Evolutionary conservation across 1,284 basidiomycete species (phyloP).

Genomic region (Cutaneotrichosporon mucoides): DNA sequence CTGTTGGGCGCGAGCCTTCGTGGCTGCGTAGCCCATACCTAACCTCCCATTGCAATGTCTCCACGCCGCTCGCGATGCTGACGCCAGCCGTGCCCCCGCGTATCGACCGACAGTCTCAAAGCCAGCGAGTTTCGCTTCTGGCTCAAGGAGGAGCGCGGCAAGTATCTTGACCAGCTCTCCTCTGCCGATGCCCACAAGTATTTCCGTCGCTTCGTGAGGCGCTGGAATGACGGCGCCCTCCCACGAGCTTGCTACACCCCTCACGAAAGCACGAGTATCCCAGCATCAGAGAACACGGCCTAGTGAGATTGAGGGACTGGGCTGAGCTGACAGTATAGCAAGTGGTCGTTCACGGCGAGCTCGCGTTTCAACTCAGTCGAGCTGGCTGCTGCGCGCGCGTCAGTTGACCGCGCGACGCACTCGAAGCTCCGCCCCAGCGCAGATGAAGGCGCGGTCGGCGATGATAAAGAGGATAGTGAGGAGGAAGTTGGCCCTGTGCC

Average conservation of each 20-base stretch:
- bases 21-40: too few species aligned
- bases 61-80: conserved; percentile 1
- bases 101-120: conserved; percentile 20
- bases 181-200: conserved; percentile 43
- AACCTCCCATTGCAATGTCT: too few species aligned
- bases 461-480: too few species aligned
- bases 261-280: conserved; percentile 17
- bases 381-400: conserved; percentile 16
- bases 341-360: conserved; percentile 39
- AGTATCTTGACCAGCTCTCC: conserved; percentile 46
- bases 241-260: conserved; percentile 30
- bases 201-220: conserved; percentile 46
- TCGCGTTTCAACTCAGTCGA: conserved; percentile 27
- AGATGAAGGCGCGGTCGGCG: not conserved
- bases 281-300: conserved; percentile 34
- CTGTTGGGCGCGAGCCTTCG: too few species aligned
- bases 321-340: conserved; percentile 16
- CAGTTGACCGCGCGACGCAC: conserved; percentile 17
- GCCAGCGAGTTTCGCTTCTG: conserved; percentile 38
- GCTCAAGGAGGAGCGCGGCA: conserved; percentile 35
- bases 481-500: too few species aligned
- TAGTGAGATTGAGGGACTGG: conserved; percentile 21
- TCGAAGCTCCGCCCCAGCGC: not conserved
- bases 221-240: conserved; percentile 48
- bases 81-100: conserved; percentile 2